These are phyloP conservation scores for Hygrophorus russula DNA, from an alignment of 768 basidiomycete species.

Conservation along the genomic window DNA sequence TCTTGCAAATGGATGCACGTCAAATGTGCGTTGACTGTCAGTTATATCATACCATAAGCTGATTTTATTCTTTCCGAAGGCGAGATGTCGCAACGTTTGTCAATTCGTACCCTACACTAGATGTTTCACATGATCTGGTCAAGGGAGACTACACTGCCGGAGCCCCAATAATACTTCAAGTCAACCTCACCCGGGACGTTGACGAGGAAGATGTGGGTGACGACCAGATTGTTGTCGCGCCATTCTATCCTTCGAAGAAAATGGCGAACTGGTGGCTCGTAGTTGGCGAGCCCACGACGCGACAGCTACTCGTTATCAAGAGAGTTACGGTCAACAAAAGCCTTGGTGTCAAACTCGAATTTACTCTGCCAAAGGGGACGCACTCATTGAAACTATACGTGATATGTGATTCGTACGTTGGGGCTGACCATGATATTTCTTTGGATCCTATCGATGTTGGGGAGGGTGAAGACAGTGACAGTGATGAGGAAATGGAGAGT, in stretches of 20 bases:
- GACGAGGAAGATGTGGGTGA: conserved; percentile 67
- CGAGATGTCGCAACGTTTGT: conserved; percentile 91
- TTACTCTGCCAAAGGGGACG: conserved; percentile 75
- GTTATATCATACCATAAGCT: conserved; percentile 7
- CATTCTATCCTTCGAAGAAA: conserved; percentile 85
- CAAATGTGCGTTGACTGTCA: conserved; percentile 68
- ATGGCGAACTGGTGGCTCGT: conserved; percentile 98
- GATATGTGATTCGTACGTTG: conserved; percentile 87
- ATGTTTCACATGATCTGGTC: conserved; percentile 79
- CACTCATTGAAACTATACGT: conserved; percentile 80
- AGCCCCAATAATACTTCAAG: conserved; percentile 70
- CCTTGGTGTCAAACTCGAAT: conserved; percentile 81
- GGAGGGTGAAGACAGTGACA: conserved; percentile 82
- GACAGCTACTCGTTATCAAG: conserved; percentile 77
- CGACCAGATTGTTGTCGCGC: conserved; percentile 83
- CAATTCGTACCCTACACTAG: conserved; percentile 95
- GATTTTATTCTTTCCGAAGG: conserved; percentile 32
- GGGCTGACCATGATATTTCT: conserved; percentile 86
- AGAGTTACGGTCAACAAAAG: conserved; percentile 84
- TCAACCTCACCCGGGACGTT: conserved; percentile 69
- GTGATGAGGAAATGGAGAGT: conserved; percentile 67
- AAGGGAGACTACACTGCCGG: conserved; percentile 82
- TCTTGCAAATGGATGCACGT: conserved; percentile 73
- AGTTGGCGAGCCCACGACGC: conserved; percentile 71
- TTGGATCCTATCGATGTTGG: conserved; percentile 78